phyloP scores from a whole-genome alignment of 495 filamentous ascomycete genomes.

The Penicillium argentinense region DNA sequence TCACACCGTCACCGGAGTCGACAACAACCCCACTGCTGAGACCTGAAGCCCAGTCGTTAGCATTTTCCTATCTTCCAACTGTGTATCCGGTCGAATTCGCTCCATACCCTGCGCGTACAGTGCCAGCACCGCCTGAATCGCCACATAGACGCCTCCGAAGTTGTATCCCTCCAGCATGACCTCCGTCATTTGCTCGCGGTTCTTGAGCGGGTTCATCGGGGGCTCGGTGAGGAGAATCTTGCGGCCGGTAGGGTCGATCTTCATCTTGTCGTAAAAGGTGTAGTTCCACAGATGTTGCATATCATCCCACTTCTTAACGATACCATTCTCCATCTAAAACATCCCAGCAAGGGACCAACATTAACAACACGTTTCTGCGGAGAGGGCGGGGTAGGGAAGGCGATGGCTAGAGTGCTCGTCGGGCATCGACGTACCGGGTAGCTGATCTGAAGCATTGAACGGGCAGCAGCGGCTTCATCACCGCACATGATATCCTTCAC shows the following conservation, averaged over 20 bases:
- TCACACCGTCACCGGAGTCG: constrained; percentile 97
- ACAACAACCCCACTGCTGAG: constrained; percentile 95
- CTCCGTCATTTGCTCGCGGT: constrained; percentile 95
- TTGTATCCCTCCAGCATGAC: constrained; percentile 98
- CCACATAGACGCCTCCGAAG: constrained; percentile 97
- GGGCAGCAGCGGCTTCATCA: constrained; percentile 92
- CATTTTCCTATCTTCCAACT: constrained; percentile 1
- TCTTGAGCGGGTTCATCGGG: constrained; percentile 94
- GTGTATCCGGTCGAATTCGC: neutral
- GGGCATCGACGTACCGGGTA: constrained; percentile 68
- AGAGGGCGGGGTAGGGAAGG: constrained; percentile 12
- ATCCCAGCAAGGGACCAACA: constrained; percentile 11
- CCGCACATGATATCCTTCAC: constrained; percentile 99
- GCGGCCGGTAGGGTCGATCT: constrained; percentile 83
- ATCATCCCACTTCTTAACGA: constrained; percentile 99
- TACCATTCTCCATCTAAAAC: constrained; percentile 93
- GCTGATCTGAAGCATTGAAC: constrained; percentile 95
- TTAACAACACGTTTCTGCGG: constrained; percentile 30
- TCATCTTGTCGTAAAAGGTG: constrained; percentile 95
- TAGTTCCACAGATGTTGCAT: constrained; percentile 99
- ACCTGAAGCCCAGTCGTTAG: constrained; percentile 49
- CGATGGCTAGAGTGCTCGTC: no score
- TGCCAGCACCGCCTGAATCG: constrained; percentile 96
- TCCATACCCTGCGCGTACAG: constrained; percentile 88
- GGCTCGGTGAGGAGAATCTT: constrained; percentile 99